These are phyloP conservation scores for Cantharellus anzutake DNA, from an alignment of 768 basidiomycete genomes.

Conservation along the genomic window DNA sequence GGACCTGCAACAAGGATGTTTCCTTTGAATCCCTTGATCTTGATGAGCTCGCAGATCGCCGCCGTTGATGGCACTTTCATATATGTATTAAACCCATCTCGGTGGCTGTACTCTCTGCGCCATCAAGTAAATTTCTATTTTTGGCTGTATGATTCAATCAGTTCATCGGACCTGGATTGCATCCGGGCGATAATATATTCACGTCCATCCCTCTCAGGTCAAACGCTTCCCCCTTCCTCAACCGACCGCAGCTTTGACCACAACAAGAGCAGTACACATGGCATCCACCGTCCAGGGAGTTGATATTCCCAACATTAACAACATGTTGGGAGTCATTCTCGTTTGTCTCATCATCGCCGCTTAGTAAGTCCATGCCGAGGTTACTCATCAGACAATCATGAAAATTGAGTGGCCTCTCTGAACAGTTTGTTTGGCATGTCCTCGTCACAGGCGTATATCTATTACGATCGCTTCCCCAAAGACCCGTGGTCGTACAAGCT, in stretches of 20 bases:
- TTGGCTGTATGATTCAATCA: too few relatives aligned
- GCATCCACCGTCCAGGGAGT: not conserved
- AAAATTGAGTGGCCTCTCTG: not conserved
- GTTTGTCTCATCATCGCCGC: constrained; percentile 1
- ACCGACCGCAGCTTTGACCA: not conserved
- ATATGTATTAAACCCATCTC: too few relatives aligned
- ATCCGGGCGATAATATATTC: too few relatives aligned
- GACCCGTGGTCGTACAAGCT: not conserved
- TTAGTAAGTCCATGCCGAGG: not conserved
- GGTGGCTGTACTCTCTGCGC: too few relatives aligned
- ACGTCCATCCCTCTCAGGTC: too few relatives aligned
- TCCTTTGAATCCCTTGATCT: too few relatives aligned
- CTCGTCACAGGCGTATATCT: not conserved
- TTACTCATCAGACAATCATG: not conserved
- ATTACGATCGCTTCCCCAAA: not conserved
- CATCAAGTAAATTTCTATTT: too few relatives aligned
- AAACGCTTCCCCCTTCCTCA: not conserved
- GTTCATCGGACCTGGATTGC: too few relatives aligned
- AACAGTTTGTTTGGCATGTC: constrained; percentile 1
- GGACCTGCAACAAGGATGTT: too few relatives aligned
- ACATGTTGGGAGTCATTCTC: not conserved
- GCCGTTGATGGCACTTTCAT: too few relatives aligned
- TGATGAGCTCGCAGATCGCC: too few relatives aligned
- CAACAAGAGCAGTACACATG: not conserved
- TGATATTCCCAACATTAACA: not conserved